Evolutionary conservation across 2,329 filamentous ascomycete species (phyloP), one percentile per base, ranked within the genome.

Genomic region (Scleromitrula shiraiana): DNA sequence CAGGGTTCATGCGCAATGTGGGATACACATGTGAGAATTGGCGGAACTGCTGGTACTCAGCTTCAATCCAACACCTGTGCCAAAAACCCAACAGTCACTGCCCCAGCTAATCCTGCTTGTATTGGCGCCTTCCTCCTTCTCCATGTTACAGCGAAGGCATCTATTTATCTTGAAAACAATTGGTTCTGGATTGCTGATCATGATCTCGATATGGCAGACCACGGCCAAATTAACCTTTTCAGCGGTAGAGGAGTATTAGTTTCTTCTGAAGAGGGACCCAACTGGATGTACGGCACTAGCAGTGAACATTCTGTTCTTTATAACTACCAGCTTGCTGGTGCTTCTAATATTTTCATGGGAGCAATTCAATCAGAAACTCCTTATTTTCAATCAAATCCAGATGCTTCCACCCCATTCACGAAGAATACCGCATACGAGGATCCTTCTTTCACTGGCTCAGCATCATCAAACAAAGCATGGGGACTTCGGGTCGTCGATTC

Each of bases 21-120:
- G 87, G 93, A 98, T 61, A 83, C 90, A n/a, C 93, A 98, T 72
- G 84, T 93, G 70, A 88, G 93, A 62, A 79, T 98, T 59, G 91
- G 89, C 59, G 93, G 93, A 36, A 82, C 83, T 46, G 83, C 85
- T 4, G 91, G 91, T 51, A 94, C 90, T 23, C 69, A 86, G 55
- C 77, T 97, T 14, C 87, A 63, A 68, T 84, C 83, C 15, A 76
- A 87, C 65, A 82, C 74, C 47, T 96, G 90, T 71, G 67, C 77
- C 65, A 94, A 94, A 75, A 85, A 82, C 53, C 85, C 85, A 35
- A 72, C 75, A 42, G 68, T 72, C 12, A 75, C 73, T 5, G 80
- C 84, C 42, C 65, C 68, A 3, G 76, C 82, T 55, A 81, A 86
- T 54, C 62, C 75, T 2, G 70, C 79, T 29, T 95, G 89, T 67